phyloP scores from a whole-genome alignment of 2,329 filamentous ascomycete species.

The Pseudofabraea citricarpa region DNA sequence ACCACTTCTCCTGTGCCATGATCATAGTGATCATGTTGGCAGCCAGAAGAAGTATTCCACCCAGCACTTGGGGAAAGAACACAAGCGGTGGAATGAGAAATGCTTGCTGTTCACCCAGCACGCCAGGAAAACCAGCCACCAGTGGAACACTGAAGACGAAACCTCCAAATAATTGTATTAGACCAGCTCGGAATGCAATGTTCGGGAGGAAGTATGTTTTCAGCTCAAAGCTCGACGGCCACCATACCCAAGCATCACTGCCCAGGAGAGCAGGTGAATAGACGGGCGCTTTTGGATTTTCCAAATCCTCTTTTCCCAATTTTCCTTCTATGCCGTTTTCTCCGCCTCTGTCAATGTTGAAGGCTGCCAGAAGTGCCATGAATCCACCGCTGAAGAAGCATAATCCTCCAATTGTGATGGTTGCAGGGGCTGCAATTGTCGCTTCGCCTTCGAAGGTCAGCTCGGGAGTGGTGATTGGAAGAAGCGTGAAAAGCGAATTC shows the following conservation, averaged over 20 bases:
- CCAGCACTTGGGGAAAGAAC: background rate
- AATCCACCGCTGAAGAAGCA: background rate
- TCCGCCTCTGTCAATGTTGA: slow-evolving; percentile 2
- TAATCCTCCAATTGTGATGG: background rate
- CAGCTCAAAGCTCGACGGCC: background rate
- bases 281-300: background rate
- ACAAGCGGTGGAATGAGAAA: background rate
- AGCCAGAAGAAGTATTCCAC: background rate
- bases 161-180: slow-evolving; percentile 1
- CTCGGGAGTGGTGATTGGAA: background rate
- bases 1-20: slow-evolving; percentile 2
- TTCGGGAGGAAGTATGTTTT: slow-evolving; percentile 2
- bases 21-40: background rate
- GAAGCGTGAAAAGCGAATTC: slow-evolving; percentile 2
- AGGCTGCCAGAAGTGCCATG: slow-evolving; percentile 1
- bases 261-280: slow-evolving; percentile 3
- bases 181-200: slow-evolving; percentile 3
- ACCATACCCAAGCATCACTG: slow-evolving; percentile 2
- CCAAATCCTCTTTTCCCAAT: background rate
- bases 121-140: background rate
- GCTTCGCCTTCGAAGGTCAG: background rate
- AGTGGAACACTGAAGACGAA: slow-evolving; percentile 1
- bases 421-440: background rate
- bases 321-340: background rate
- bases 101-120: background rate